phyloP scores from a whole-genome alignment of 1,284 basidiomycete species.

The Ustanciosporium gigantosporum region DNA sequence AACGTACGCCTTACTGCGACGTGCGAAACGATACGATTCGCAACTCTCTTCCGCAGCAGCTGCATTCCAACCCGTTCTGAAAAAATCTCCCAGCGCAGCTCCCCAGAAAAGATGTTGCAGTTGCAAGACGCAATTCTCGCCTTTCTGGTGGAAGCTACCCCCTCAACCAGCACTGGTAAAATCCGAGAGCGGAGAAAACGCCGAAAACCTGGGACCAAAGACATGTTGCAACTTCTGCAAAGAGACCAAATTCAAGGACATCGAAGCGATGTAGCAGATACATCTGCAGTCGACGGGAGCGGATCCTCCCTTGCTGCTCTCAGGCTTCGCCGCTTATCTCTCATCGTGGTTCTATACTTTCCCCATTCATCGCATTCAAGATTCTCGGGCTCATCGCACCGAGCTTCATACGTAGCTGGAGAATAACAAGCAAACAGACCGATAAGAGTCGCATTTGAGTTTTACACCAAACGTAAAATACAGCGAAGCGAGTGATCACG shows the following conservation, averaged over 20 bases:
- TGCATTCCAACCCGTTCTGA: background rate
- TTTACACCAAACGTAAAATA: too few relatives aligned
- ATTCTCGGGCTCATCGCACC: too few relatives aligned
- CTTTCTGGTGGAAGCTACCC: slow-evolving; percentile 32
- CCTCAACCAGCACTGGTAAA: background rate
- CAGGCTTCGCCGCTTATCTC: too few relatives aligned
- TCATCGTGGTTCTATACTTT: too few relatives aligned
- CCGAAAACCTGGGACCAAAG: background rate
- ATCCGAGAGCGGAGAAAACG: background rate
- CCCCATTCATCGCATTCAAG: too few relatives aligned
- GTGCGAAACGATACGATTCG: slow-evolving; percentile 47
- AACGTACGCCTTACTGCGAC: slow-evolving; percentile 45
- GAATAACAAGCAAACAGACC: too few relatives aligned
- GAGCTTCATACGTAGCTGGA: too few relatives aligned
- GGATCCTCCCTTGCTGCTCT: too few relatives aligned
- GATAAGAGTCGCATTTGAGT: too few relatives aligned
- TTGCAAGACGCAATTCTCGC: slow-evolving; percentile 30
- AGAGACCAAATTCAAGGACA: slow-evolving; percentile 3
- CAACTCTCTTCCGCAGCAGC: background rate
- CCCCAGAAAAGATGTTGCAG: slow-evolving; percentile 8
- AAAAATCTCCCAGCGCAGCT: background rate
- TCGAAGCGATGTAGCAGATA: background rate
- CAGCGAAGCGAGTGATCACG: too few relatives aligned
- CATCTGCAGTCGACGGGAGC: too few relatives aligned
- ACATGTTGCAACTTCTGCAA: slow-evolving; percentile 37